Percentiles rank a stretch among this genome's conserved stretches.
Evolutionary conservation across 345 rosid species (phyloP).

Genomic region (Populus simonii): DNA sequence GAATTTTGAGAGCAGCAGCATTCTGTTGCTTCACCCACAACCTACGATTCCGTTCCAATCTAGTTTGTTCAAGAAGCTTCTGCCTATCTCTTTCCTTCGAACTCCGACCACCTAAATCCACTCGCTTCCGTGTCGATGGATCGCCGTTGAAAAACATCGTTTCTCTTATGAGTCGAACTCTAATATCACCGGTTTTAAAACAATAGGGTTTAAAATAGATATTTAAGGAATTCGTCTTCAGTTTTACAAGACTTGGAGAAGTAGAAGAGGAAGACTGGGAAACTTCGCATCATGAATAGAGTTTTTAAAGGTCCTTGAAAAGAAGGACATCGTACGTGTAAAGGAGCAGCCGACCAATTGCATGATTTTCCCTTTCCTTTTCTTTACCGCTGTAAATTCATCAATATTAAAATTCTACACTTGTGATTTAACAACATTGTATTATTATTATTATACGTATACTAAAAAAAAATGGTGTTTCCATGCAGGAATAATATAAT

Average conservation of each 20-base stretch:
- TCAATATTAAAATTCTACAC: neutral
- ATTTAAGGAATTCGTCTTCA: neutral
- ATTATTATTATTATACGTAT: too few relatives aligned
- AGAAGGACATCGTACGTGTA: neutral
- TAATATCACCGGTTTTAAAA: neutral
- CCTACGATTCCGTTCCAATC: constrained; percentile 86
- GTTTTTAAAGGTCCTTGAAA: neutral
- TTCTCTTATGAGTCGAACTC: neutral
- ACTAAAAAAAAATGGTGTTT: too few relatives aligned
- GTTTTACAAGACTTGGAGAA: neutral
- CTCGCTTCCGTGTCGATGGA: constrained; percentile 88
- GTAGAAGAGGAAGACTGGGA: neutral
- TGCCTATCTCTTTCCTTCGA: constrained; percentile 91
- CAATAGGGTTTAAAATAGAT: neutral
- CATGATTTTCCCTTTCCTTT: neutral
- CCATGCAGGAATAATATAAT: too few relatives aligned
- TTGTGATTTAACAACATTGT: neutral
- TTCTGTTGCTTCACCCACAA: constrained; percentile 68
- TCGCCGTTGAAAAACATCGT: constrained; percentile 95
- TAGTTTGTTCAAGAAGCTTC: constrained; percentile 93
- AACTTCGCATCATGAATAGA: neutral
- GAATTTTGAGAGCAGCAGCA: constrained; percentile 73
- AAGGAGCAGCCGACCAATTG: neutral
- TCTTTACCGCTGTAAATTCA: neutral
- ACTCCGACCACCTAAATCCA: constrained; percentile 97